Evolutionary conservation across 202 grass and related monocot genomes (phyloP).

Genomic region (Elaeis oleifera): DNA sequence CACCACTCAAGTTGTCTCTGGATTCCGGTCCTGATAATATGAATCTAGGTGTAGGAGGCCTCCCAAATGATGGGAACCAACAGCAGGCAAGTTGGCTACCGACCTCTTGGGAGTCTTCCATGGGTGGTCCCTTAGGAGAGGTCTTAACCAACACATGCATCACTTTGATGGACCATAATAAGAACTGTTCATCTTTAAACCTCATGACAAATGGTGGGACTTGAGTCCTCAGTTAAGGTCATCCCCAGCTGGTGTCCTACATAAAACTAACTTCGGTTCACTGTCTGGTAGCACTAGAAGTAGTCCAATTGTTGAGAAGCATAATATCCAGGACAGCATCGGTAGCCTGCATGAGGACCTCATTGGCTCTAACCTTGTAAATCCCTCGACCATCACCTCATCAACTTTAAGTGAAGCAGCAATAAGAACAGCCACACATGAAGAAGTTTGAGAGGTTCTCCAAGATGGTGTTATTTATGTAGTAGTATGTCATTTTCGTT

Average conservation of each 20-base stretch:
- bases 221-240: conserved; percentile 21
- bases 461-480: too few relatives aligned
- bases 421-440: too few relatives aligned
- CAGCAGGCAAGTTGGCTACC: conserved; percentile 21
- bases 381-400: conserved; percentile 29
- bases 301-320: conserved; percentile 44
- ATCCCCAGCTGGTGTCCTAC: conserved; percentile 41
- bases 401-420: too few relatives aligned
- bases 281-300: conserved; percentile 40
- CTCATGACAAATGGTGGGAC: conserved; percentile 37
- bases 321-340: not conserved
- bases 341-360: conserved; percentile 20
- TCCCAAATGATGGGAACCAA: conserved; percentile 17
- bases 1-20: conserved; percentile 10
- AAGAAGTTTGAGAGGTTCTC: too few relatives aligned
- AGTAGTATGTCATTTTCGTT: too few relatives aligned
- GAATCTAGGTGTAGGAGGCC: not conserved
- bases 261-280: conserved; percentile 41
- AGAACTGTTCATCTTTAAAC: conserved; percentile 34
- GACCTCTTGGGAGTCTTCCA: conserved; percentile 51
- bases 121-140: conserved; percentile 78
- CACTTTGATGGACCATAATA: conserved; percentile 25
- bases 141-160: conserved; percentile 43
- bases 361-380: conserved; percentile 21
- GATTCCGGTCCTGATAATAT: conserved; percentile 19